phyloP scores from a whole-genome alignment of 768 basidiomycete genomes.

The Boletus insuetus region DNA sequence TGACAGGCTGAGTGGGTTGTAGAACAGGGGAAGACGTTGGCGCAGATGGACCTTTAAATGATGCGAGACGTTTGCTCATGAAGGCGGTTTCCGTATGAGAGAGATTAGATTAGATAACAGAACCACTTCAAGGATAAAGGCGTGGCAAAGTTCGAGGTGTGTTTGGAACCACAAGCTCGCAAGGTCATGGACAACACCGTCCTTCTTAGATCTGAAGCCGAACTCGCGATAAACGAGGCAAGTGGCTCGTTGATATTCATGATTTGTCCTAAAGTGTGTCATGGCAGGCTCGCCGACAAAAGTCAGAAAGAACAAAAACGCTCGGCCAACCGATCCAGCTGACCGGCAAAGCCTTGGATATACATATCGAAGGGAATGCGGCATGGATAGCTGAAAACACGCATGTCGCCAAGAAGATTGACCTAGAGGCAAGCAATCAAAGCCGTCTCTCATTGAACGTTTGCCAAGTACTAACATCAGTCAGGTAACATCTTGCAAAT shows the following conservation, averaged over 20 bases:
- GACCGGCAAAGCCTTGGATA: slow-evolving; percentile 67
- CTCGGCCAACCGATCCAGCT: slow-evolving; percentile 81
- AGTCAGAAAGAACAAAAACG: slow-evolving; percentile 65
- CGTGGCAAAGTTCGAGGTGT: no score
- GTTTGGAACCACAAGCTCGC: no score
- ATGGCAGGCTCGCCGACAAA: slow-evolving; percentile 63
- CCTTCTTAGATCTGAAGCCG: slow-evolving; percentile 31
- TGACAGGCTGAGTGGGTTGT: slow-evolving; percentile 34
- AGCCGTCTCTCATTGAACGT: slow-evolving; percentile 5
- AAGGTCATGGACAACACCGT: slow-evolving; percentile 27
- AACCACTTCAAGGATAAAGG: no score
- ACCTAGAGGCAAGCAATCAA: slow-evolving; percentile 60
- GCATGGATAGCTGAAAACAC: slow-evolving; percentile 93
- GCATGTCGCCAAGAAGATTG: slow-evolving; percentile 65
- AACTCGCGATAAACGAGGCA: slow-evolving; percentile 31
- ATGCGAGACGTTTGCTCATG: slow-evolving; percentile 63
- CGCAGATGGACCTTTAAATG: slow-evolving; percentile 77
- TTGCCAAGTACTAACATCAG: slow-evolving; percentile 40
- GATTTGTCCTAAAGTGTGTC: slow-evolving; percentile 1
- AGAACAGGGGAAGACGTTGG: slow-evolving; percentile 65
- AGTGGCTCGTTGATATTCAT: not conserved
- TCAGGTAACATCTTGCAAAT: slow-evolving; percentile 74
- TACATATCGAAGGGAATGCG: slow-evolving; percentile 59
- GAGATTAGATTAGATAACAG: slow-evolving; percentile 24
- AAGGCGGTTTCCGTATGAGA: not conserved